Percentiles rank a stretch among this genome's conserved stretches.
Conservation (phyloP, 129 eudicot species). For the Centella asiatica region DNA sequence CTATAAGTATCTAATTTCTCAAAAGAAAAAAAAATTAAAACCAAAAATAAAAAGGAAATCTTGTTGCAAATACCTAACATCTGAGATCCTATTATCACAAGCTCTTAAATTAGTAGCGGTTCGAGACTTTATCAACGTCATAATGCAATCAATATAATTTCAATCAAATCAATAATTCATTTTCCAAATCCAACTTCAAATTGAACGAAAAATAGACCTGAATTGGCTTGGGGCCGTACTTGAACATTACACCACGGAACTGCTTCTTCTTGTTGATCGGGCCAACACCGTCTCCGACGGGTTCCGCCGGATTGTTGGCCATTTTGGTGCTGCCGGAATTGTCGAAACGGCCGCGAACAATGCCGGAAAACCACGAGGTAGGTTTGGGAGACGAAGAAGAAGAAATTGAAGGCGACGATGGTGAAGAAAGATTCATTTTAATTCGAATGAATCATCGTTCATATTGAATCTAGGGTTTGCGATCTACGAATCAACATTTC, state of each 20-base stretch:
- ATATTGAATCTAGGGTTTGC: not conserved
- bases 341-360: conserved; percentile 64
- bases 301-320: conserved; percentile 24
- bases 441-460: conserved; percentile 1
- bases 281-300: conserved; percentile 21
- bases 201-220: conserved; percentile 35
- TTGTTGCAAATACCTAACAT: not conserved
- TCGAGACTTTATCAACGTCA: not conserved
- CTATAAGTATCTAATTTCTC: no score
- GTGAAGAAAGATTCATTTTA: conserved; percentile 31
- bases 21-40: no score
- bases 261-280: conserved; percentile 69
- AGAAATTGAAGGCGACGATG: conserved; percentile 30
- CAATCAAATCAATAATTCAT: not conserved
- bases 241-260: conserved; percentile 87
- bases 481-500: not conserved
- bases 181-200: not conserved
- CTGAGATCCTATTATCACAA: not conserved
- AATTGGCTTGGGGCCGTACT: conserved; percentile 68
- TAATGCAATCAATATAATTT: no score
- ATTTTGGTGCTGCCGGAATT: conserved; percentile 28
- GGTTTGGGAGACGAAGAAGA: conserved; percentile 33
- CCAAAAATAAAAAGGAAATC: not conserved
- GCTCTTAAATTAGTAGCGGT: not conserved
- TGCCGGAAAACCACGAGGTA: conserved; percentile 75